phyloP scores from a whole-genome alignment of 139 green algal genomes.

The Coccomyxa sp. region DNA sequence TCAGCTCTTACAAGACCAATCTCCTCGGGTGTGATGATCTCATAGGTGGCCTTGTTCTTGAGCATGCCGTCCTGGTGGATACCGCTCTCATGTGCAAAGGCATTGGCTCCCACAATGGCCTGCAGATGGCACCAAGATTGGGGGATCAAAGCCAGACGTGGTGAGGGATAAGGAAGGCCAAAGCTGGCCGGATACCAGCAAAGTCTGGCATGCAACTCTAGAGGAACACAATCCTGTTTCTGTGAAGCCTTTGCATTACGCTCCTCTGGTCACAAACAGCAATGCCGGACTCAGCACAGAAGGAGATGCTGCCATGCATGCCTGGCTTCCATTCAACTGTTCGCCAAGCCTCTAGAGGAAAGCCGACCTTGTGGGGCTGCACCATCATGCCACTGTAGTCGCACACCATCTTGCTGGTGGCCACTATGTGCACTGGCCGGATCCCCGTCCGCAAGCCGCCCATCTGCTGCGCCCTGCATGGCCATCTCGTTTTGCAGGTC shows the following conservation, averaged over 20 bases:
- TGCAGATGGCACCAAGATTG: slow-evolving; percentile 8
- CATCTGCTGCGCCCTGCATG: slow-evolving; percentile 62
- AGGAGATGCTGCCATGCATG: too few species aligned
- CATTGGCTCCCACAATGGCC: slow-evolving; percentile 98
- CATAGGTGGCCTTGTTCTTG: slow-evolving; percentile 81
- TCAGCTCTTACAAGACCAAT: slow-evolving; percentile 82
- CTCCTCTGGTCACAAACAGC: too few species aligned
- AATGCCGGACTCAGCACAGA: too few species aligned
- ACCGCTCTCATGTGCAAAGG: slow-evolving; percentile 94
- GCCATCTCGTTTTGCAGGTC: not conserved
- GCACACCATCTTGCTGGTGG: slow-evolving; percentile 86
- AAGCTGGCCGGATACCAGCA: too few species aligned
- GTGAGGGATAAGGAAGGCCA: too few species aligned
- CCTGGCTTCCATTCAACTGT: too few species aligned
- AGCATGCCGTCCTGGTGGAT: slow-evolving; percentile 96
- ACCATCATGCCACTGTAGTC: slow-evolving; percentile 90
- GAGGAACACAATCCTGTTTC: too few species aligned
- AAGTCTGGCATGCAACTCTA: too few species aligned
- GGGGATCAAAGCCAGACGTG: too few species aligned
- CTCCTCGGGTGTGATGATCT: slow-evolving; percentile 98
- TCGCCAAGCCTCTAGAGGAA: too few species aligned
- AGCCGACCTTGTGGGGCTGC: slow-evolving; percentile 98
- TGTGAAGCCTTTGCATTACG: too few species aligned
- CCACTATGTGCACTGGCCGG: slow-evolving; percentile 82
- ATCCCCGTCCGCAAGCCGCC: slow-evolving; percentile 89